Base-by-base conservation (phyloP, 2,329 filamentous ascomycete genomes). In the Xylogone sp. region DNA sequence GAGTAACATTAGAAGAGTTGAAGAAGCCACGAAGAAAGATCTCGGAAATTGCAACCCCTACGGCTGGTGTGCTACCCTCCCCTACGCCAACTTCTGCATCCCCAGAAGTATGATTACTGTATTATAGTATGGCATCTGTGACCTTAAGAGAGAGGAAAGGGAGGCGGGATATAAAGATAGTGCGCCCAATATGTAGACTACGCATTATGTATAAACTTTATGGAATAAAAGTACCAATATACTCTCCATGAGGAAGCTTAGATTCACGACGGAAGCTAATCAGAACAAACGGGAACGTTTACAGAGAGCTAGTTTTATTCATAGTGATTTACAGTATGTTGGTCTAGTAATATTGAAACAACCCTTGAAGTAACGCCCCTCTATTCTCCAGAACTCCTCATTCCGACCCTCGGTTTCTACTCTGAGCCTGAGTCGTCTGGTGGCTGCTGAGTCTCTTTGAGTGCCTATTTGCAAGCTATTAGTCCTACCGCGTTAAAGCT, bases 1-100 rank as follows among this genome's bases (percentile, higher is more conserved):
- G 91, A 8, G 70, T 96, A 22, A 96, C 91, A 20, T 71, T 93
- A 63, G 90, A 93, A 61, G 86, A 88, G 42, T 73, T 99, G 66
- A 94, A 90, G 76, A 83, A 84, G 62, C 88, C 92, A 46, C 82
- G 91, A 70, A 81, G 84, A 42, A 60, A 61, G 54, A 54, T 63
- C 49, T 62, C 64, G 29, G 53, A 66, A 21, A 55, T 44, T 21
- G 50, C 58, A 20, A 50, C 60, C 45, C 53, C 59, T n/a, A 16
- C 49, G 13, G 52, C 56, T 34, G 58, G 50, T 18, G 43, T 55
- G 34, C 50, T 48, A 20, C 29, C 60, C 24, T 45, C 52, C 13
- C 56, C 59, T n/a, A 50, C 51, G 10, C 60, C 63, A 42, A 45
- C 62, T 47, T 63, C 61, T 49, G 46, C 53, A 8, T 60, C 60